A percentile compares a stretch with the other conserved stretches of the same genome.
Evolutionary conservation across 257 asterid genomes (phyloP).

Genomic region (Solanum virginianum): DNA sequence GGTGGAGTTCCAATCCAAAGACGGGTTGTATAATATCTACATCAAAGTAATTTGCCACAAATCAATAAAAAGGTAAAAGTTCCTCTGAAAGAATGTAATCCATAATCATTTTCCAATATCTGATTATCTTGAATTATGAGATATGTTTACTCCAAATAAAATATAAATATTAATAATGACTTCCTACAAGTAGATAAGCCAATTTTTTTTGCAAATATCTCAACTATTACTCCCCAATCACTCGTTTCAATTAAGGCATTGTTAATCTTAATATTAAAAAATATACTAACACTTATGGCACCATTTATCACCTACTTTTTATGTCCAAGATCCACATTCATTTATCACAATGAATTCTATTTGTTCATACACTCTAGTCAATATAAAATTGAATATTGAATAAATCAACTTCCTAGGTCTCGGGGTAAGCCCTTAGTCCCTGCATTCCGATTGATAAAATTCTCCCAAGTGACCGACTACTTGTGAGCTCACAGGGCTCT

Average conservation of each 20-base stretch:
- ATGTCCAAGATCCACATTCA: background rate
- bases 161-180: background rate
- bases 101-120: background rate
- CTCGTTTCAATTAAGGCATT: background rate
- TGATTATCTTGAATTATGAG: background rate
- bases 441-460: no score
- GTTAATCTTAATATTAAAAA: background rate
- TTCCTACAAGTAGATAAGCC: background rate
- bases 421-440: no score
- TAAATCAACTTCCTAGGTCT: no score
- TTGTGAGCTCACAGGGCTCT: no score
- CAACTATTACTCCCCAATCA: background rate
- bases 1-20: constrained; percentile 95
- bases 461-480: no score
- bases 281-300: background rate
- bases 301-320: background rate
- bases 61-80: background rate
- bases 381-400: no score
- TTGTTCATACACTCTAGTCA: no score
- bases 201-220: background rate
- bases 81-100: background rate
- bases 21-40: constrained; percentile 88
- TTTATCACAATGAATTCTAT: no score
- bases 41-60: background rate
- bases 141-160: background rate